Conservation (phyloP, 257 asterid species). For the Solanum habrochaites region DNA sequence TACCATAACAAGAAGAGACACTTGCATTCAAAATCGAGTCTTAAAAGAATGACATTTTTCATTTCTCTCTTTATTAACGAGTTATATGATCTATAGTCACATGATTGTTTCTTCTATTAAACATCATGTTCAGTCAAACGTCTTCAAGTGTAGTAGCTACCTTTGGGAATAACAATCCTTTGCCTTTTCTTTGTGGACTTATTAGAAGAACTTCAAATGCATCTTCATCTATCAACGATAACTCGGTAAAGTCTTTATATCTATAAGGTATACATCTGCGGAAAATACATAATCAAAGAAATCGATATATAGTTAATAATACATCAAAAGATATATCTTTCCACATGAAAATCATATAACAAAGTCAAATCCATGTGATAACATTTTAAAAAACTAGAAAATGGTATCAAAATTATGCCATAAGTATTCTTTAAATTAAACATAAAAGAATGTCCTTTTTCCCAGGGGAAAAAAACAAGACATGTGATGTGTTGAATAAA, state of each 20-base stretch:
- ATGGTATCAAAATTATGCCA: neutral
- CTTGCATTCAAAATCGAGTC: neutral
- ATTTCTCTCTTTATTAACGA: neutral
- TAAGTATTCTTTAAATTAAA: neutral
- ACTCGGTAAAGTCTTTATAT: conserved; percentile 23
- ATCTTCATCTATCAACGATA: conserved; percentile 38
- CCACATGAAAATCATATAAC: neutral
- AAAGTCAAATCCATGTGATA: neutral
- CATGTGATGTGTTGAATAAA: neutral
- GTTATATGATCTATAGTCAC: neutral
- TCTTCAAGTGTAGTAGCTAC: conserved; percentile 9
- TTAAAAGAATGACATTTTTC: neutral
- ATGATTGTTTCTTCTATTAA: neutral
- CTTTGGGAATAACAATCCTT: conserved; percentile 88
- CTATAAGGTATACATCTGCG: conserved; percentile 86
- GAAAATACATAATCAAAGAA: neutral
- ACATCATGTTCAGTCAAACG: neutral
- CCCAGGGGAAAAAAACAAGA: neutral
- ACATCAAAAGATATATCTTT: neutral
- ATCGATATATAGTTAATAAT: neutral
- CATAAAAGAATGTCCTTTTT: neutral
- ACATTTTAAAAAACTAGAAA: neutral
- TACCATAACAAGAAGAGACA: neutral
- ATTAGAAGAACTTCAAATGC: conserved; percentile 74
- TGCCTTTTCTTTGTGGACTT: conserved; percentile 68